These are phyloP conservation scores for Quercus aquifolioides DNA, from an alignment of 306 rosid species.

Conservation along the genomic window DNA sequence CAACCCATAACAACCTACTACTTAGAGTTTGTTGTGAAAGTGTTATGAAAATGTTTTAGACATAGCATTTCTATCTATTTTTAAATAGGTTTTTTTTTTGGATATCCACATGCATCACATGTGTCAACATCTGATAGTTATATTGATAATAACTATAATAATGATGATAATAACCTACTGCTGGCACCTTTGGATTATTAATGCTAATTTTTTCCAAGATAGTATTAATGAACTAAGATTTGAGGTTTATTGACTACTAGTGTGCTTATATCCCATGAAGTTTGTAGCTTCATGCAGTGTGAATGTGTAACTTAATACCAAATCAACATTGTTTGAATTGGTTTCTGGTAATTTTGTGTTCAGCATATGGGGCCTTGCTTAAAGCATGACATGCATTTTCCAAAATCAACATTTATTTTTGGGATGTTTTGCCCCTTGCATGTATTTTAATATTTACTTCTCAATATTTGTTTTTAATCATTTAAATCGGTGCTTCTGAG, in stretches of 20 bases:
- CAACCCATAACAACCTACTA: fast-evolving
- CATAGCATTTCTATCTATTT: too few relatives aligned
- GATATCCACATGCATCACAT: too few relatives aligned
- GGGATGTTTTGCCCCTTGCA: not conserved
- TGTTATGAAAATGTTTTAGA: too few relatives aligned
- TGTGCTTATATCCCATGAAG: not conserved
- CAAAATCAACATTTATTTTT: not conserved
- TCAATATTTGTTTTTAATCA: not conserved
- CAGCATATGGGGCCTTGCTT: not conserved
- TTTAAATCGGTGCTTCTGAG: slow-evolving; percentile 13
- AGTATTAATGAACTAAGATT: not conserved
- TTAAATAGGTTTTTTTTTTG: too few relatives aligned
- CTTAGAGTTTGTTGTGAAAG: too few relatives aligned
- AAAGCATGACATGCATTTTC: not conserved
- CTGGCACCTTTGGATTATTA: not conserved
- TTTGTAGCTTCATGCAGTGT: not conserved
- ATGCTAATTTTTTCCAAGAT: not conserved
- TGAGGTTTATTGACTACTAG: slow-evolving; percentile 14
- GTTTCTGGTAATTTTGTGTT: slow-evolving; percentile 1
- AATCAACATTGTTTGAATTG: not conserved
- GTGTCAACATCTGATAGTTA: too few relatives aligned
- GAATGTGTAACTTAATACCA: slow-evolving; percentile 5
- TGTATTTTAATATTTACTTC: not conserved
- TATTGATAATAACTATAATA: too few relatives aligned
- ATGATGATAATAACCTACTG: too few relatives aligned